Conservation (phyloP, 495 filamentous ascomycete genomes). For the Xylaria venustula region DNA sequence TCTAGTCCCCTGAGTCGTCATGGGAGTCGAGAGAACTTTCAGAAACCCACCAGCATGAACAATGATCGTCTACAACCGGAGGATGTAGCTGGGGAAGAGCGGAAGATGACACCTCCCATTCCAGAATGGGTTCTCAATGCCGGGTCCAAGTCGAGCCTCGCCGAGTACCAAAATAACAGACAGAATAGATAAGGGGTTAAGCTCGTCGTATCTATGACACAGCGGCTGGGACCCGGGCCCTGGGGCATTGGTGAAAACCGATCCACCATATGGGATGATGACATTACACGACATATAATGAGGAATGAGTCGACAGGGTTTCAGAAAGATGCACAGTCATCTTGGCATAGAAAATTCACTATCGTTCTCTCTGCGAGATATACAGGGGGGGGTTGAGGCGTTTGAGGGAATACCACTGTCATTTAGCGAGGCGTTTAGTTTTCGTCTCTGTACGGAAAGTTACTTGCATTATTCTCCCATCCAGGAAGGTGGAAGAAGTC, state of each 20-base stretch:
- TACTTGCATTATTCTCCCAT: slow-evolving; percentile 11
- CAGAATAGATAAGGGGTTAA: not conserved
- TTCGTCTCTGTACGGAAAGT: slow-evolving; percentile 13
- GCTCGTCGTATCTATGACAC: not conserved
- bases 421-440: slow-evolving; percentile 33
- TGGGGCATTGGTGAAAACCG: not conserved
- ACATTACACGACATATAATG: slow-evolving; percentile 10
- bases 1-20: slow-evolving; percentile 52
- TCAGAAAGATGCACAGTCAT: not conserved
- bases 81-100: slow-evolving; percentile 28
- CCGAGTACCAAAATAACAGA: slow-evolving; percentile 31
- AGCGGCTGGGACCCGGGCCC: not conserved
- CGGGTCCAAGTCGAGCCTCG: slow-evolving; percentile 43
- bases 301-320: slow-evolving; percentile 7
- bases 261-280: not conserved
- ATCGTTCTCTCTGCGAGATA: slow-evolving; percentile 9
- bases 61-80: slow-evolving; percentile 23
- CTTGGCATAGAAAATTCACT: slow-evolving; percentile 8
- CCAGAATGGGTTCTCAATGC: slow-evolving; percentile 56
- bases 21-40: slow-evolving; percentile 49
- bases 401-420: slow-evolving; percentile 29
- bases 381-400: slow-evolving; percentile 10
- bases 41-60: slow-evolving; percentile 26
- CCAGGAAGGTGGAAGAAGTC: not conserved
- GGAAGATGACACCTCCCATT: slow-evolving; percentile 57